Base-by-base conservation (phyloP, 805 yeast genomes). In the Komagataella pseudopastoris region DNA sequence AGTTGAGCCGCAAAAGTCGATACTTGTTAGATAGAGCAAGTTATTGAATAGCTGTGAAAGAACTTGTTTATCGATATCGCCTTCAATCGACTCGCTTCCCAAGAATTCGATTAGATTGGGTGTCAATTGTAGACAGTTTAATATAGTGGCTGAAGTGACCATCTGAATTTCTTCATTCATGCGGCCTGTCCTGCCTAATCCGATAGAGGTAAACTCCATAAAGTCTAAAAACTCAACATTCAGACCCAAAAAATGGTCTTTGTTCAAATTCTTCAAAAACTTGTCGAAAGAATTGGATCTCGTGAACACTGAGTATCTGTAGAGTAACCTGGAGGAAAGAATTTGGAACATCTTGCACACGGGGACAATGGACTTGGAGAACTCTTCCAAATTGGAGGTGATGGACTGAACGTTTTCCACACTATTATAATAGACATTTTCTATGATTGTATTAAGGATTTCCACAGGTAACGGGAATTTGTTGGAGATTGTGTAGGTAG, bases 121-220 rank as follows among this genome's bases (percentile, higher is more conserved):
- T 1, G 86, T 81, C 53, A 78, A 64, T 50, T 66, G 60, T 24
- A 89, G 70, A 52, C 88, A 86, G 20, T 77, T 71, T 48, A 77
- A 64, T 22, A 89, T 80, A 2, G 96, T 89, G 23, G 70, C 68
- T 45, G 83, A 72, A 0, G 96, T 89, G 45, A 89, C 88, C 86
- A 87, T 86, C 65, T 89, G 95, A 58, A 89, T 89, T 65, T 86
- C 95, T 64, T 79, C 83, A 67, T 86, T 90, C 96, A 89, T 89
- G 58, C 83, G 76, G 8, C 86, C 88, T 0, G 96, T 85, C 56
- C 96, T 72, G 2, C 96, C 96, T 49, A 89, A 72, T 0, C 96
- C 96, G 49, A 90, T 81, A 0, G 91, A 83, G 1, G 96, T 88
- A 65, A 89, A 84, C 58, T 86, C 91, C 60, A 86, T 85, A 59